phyloP scores from a whole-genome alignment of 2,329 filamentous ascomycete genomes.

The Clonostachys rhizophaga region DNA sequence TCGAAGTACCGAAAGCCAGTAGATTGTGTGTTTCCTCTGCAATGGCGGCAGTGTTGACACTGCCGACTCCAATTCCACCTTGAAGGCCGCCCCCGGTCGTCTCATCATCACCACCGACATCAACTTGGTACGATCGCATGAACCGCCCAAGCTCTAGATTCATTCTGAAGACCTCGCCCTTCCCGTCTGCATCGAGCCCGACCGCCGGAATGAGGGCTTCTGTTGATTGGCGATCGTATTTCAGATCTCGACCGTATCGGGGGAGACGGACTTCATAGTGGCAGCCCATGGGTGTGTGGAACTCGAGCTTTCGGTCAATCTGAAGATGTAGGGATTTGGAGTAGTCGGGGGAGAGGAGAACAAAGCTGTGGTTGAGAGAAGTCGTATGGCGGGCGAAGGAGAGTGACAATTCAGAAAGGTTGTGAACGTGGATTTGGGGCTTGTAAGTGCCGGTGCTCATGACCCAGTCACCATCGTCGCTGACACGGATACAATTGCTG shows the following conservation, averaged over 20 bases:
- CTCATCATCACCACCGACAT: conserved; percentile 81
- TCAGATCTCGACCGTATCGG: conserved; percentile 83
- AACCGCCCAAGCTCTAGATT: conserved; percentile 91
- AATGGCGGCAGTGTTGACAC: conserved; percentile 82
- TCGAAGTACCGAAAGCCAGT: conserved; percentile 85
- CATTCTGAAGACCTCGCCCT: conserved; percentile 87
- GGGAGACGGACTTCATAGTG: conserved; percentile 89
- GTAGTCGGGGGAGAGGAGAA: conserved; percentile 85
- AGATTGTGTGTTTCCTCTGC: conserved; percentile 88
- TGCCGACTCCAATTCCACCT: conserved; percentile 78
- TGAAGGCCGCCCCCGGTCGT: conserved; percentile 71
- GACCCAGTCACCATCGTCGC: conserved; percentile 94
- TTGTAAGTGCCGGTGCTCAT: conserved; percentile 84
- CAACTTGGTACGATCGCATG: conserved; percentile 89
- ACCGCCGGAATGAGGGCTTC: conserved; percentile 87
- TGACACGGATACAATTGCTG: conserved; percentile 82
- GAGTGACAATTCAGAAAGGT: conserved; percentile 87
- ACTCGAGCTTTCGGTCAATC: conserved; percentile 84
- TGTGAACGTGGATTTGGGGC: conserved; percentile 80
- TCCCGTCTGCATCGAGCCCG: conserved; percentile 78
- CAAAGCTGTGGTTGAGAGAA: conserved; percentile 85
- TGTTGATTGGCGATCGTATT: conserved; percentile 76
- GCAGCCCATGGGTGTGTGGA: conserved; percentile 83
- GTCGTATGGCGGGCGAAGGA: conserved; percentile 91
- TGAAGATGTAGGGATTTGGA: conserved; percentile 93